Conservation (phyloP, 2,329 filamentous ascomycete species). For the Cadophora malorum region DNA sequence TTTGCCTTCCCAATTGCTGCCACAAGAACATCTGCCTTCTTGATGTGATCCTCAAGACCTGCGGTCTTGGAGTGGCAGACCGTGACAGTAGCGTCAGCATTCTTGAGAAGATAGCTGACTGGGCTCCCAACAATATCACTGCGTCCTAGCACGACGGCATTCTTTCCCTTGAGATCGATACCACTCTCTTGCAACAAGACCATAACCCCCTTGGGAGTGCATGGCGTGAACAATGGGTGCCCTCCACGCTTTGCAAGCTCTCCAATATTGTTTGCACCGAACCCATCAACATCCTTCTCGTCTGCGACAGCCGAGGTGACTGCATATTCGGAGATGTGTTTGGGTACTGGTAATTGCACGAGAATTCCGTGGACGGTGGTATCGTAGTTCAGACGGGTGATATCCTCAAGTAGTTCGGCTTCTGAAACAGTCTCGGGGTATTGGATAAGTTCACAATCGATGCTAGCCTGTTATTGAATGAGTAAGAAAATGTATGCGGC, state of each 20-base stretch:
- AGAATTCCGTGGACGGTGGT: constrained; percentile 87
- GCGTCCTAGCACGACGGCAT: constrained; percentile 90
- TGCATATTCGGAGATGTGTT: constrained; percentile 86
- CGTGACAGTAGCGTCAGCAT: constrained; percentile 95
- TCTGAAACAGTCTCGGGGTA: constrained; percentile 83
- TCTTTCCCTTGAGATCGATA: constrained; percentile 84
- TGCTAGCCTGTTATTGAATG: constrained; percentile 72
- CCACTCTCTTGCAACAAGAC: constrained; percentile 84
- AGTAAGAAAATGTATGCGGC: constrained; percentile 19
- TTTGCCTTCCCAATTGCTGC: constrained; percentile 87
- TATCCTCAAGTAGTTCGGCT: constrained; percentile 82
- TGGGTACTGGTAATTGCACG: constrained; percentile 89
- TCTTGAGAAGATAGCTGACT: constrained; percentile 93
- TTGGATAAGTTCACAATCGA: constrained; percentile 84
- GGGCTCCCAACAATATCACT: constrained; percentile 98
- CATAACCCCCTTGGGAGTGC: constrained; percentile 98
- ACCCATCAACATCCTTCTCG: constrained; percentile 98
- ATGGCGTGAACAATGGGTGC: constrained; percentile 86
- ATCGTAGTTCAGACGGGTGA: constrained; percentile 86
- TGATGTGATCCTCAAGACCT: constrained; percentile 75
- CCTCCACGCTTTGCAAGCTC: constrained; percentile 96
- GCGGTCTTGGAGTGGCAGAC: constrained; percentile 91
- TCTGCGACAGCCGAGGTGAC: constrained; percentile 90
- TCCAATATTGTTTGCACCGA: constrained; percentile 92
- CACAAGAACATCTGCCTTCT: constrained; percentile 86